A percentile compares a stretch with the other conserved stretches of the same genome.
Evolutionary conservation across 768 basidiomycete species (phyloP).

Genomic region (Suillus decipiens): DNA sequence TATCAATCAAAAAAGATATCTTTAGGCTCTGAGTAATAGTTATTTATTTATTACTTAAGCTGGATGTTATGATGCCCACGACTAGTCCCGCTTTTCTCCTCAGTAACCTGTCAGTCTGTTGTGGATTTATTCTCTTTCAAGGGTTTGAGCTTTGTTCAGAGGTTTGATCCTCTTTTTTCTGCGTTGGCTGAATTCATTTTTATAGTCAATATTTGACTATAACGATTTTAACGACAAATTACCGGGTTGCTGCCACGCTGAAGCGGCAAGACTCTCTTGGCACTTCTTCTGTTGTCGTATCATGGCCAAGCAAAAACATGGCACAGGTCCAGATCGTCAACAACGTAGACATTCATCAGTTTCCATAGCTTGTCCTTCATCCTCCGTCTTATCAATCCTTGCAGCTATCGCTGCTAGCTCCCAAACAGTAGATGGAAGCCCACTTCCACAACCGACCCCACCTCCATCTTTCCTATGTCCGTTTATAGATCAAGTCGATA

Average conservation of each 20-base stretch:
- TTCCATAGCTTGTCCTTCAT: constrained; percentile 42
- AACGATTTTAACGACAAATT: constrained; percentile 11
- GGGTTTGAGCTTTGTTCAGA: background rate
- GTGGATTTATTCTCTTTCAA: background rate
- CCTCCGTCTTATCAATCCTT: constrained; percentile 54
- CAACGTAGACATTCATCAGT: constrained; percentile 22
- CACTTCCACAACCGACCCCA: constrained; percentile 34
- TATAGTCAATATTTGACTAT: constrained; percentile 19
- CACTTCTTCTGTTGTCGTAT: constrained; percentile 38
- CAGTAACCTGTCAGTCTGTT: background rate
- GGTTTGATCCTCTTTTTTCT: background rate
- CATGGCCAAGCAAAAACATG: constrained; percentile 58
- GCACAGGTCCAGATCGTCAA: constrained; percentile 15
- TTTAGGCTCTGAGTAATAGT: background rate
- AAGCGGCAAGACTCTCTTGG: constrained; percentile 36
- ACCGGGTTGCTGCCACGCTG: constrained; percentile 30
- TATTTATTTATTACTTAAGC: constrained; percentile 26
- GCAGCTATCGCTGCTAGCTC: constrained; percentile 55
- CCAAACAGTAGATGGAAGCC: constrained; percentile 47
- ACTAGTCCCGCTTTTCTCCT: constrained; percentile 10
- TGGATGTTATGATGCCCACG: constrained; percentile 16
- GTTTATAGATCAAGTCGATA: constrained; percentile 33
- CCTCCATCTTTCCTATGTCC: constrained; percentile 69
- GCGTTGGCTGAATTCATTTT: constrained; percentile 14
- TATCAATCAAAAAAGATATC: background rate